Conservation (phyloP, 1,284 basidiomycete species). For the Tylopilus microsporus region DNA sequence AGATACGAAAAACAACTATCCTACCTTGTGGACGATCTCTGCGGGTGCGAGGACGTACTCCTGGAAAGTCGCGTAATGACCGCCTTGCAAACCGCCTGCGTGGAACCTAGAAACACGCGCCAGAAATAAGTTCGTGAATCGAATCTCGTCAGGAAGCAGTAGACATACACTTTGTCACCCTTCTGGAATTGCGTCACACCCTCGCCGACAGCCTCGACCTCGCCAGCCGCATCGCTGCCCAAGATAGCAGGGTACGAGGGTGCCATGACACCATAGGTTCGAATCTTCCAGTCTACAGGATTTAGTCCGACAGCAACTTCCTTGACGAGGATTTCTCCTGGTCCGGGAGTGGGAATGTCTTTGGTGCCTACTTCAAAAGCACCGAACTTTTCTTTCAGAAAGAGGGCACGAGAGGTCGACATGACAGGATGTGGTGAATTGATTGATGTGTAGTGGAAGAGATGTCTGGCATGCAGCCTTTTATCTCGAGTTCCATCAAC, state of each 20-base stretch:
- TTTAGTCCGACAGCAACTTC: conserved; percentile 23
- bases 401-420: conserved; percentile 18
- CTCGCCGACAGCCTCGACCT: conserved; percentile 42
- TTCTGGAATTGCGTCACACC: conserved; percentile 39
- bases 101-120: conserved; percentile 20
- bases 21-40: conserved; percentile 29
- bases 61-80: conserved; percentile 30
- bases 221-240: conserved; percentile 47
- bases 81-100: conserved; percentile 19
- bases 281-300: conserved; percentile 38
- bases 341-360: conserved; percentile 13
- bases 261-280: conserved; percentile 23
- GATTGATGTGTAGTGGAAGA: neutral
- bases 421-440: conserved; percentile 2
- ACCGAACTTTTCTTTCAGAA: conserved; percentile 25
- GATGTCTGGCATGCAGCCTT: neutral
- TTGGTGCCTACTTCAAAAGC: conserved; percentile 16
- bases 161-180: conserved; percentile 46
- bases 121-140: neutral
- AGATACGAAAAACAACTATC: neutral
- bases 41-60: conserved; percentile 31
- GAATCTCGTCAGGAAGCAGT: neutral
- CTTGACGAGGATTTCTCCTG: conserved; percentile 27
- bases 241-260: conserved; percentile 35
- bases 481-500: neutral